phyloP scores from a whole-genome alignment of 164 flowering plant species.

The Magnolia sinica region DNA sequence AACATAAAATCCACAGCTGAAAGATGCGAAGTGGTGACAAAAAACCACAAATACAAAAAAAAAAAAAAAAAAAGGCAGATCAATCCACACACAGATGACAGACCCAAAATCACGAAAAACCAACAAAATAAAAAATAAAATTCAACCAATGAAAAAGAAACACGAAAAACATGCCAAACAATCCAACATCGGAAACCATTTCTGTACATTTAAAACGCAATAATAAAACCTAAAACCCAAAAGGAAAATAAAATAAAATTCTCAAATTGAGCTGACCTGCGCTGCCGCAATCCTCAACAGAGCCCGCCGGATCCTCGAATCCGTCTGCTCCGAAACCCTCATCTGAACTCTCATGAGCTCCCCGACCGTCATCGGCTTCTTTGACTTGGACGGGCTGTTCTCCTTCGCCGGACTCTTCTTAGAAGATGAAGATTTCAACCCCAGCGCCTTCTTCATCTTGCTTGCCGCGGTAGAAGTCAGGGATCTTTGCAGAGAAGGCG shows the following conservation, averaged over 20 bases:
- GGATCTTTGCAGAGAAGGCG: conserved; percentile 57
- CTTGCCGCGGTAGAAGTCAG: conserved; percentile 70
- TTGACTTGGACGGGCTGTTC: conserved; percentile 26
- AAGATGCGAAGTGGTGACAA: too few relatives aligned
- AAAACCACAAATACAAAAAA: too few relatives aligned
- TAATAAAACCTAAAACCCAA: not conserved
- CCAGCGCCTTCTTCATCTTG: conserved; percentile 73
- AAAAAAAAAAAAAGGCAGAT: too few relatives aligned
- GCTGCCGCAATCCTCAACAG: conserved; percentile 76
- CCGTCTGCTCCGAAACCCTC: conserved; percentile 76
- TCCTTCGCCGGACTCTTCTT: conserved; percentile 24
- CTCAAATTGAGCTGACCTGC: conserved; percentile 44
- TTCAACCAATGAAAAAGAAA: too few relatives aligned
- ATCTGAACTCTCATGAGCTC: conserved; percentile 82
- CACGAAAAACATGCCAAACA: too few relatives aligned
- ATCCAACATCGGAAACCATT: not conserved
- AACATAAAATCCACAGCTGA: too few relatives aligned
- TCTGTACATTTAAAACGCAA: not conserved
- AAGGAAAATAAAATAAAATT: not conserved
- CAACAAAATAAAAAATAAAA: too few relatives aligned
- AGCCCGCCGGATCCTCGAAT: conserved; percentile 68
- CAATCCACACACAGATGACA: too few relatives aligned
- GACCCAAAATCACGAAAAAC: too few relatives aligned
- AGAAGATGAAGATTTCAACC: conserved; percentile 33
- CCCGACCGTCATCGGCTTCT: conserved; percentile 52